Percentiles rank a stretch among this genome's conserved stretches.
Conservation (phyloP, 768 basidiomycete species). For the Phaffia tasmanica region DNA sequence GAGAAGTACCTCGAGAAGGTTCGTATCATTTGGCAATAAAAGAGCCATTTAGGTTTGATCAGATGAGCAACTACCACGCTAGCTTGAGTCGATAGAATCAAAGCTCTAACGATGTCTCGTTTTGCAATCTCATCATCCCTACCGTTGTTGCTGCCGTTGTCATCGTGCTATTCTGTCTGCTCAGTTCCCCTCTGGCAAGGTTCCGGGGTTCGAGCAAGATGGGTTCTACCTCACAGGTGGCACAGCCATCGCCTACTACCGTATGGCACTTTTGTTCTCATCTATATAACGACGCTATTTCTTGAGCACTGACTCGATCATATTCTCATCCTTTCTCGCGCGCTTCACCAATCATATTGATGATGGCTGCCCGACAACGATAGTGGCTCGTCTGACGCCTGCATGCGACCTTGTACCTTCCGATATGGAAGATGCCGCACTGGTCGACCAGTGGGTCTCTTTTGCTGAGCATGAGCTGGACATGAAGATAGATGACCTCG, state of each 20-base stretch:
- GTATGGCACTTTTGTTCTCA: conserved; percentile 48
- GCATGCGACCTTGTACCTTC: conserved; percentile 68
- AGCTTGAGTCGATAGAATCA: not conserved
- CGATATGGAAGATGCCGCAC: conserved; percentile 54
- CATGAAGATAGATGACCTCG: no score
- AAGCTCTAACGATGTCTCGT: no score
- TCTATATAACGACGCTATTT: conserved; percentile 1
- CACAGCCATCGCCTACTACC: conserved; percentile 68
- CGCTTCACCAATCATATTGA: not conserved
- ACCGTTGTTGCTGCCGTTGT: no score
- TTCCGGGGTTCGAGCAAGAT: conserved; percentile 70
- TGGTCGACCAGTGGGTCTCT: conserved; percentile 75
- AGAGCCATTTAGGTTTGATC: not conserved
- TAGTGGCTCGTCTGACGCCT: conserved; percentile 66
- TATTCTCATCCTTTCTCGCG: conserved; percentile 4
- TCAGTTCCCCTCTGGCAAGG: conserved; percentile 57
- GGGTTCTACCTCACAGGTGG: conserved; percentile 72
- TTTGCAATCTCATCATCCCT: no score
- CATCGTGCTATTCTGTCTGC: not conserved
- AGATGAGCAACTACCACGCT: not conserved
- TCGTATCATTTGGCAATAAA: not conserved
- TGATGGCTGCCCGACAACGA: not conserved
- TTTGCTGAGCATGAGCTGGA: conserved; percentile 39
- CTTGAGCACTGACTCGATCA: not conserved
- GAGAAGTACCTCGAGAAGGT: conserved; percentile 22